phyloP scores from a whole-genome alignment of 768 basidiomycete species.

The Chlorophyllum brunneum region DNA sequence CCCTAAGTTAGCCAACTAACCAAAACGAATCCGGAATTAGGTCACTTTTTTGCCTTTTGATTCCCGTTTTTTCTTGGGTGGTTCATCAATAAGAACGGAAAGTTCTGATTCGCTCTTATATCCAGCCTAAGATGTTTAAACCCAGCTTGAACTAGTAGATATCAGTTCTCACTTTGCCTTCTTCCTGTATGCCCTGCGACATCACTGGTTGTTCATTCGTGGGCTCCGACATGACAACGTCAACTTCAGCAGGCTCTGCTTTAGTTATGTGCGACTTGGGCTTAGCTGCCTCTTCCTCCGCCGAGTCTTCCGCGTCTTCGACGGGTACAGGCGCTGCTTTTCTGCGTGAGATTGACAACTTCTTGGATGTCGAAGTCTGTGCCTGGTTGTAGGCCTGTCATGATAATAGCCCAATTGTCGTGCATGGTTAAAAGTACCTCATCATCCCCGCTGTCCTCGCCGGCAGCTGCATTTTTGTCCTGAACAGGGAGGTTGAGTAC shows the following conservation, averaged over 20 bases:
- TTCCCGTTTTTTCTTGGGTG: conserved; percentile 41
- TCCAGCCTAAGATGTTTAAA: conserved; percentile 12
- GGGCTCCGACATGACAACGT: not conserved
- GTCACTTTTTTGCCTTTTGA: conserved; percentile 29
- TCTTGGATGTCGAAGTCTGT: not conserved
- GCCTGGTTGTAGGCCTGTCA: not conserved
- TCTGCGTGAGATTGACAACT: not conserved
- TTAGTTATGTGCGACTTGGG: not conserved
- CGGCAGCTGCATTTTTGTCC: not conserved
- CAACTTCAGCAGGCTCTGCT: not conserved
- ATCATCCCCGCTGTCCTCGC: not conserved
- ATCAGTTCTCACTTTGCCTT: conserved; percentile 8
- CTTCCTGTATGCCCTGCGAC: not conserved
- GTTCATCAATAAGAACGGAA: conserved; percentile 57
- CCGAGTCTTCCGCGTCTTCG: conserved; percentile 4
- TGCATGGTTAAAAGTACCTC: not conserved
- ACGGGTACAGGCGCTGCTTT: not conserved
- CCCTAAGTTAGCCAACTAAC: not conserved
- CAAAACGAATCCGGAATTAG: not conserved
- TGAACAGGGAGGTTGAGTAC: not conserved
- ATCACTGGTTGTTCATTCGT: not conserved
- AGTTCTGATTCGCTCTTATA: conserved; percentile 55
- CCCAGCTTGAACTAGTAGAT: not conserved
- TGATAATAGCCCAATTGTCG: not conserved
- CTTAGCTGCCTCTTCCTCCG: not conserved